Evolutionary conservation across 495 filamentous ascomycete genomes (phyloP).

Genomic region (Penicillium paradoxum): DNA sequence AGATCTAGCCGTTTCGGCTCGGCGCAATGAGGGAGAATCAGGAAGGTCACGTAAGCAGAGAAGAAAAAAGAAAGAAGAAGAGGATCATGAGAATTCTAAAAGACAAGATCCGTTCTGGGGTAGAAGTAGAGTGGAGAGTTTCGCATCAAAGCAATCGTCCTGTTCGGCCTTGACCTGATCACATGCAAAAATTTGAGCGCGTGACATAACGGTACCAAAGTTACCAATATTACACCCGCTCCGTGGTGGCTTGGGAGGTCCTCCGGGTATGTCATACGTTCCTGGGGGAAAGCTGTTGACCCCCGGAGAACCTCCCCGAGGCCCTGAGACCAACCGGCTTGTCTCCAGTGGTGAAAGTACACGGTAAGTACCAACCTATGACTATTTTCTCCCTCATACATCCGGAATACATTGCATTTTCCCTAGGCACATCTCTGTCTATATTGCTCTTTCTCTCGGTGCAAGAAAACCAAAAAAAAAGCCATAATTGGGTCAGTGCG

Average conservation of each 20-base stretch:
- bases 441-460: neutral
- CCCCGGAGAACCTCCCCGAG: conserved; percentile 11
- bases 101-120: conserved; percentile 3
- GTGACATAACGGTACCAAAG: conserved; percentile 33
- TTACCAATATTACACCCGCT: conserved; percentile 18
- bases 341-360: neutral
- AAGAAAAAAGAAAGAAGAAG: neutral
- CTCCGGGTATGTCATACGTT: neutral
- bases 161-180: conserved; percentile 25
- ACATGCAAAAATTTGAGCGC: conserved; percentile 36
- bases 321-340: conserved; percentile 1
- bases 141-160: conserved; percentile 5
- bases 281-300: conserved; percentile 5
- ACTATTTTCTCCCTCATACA: neutral
- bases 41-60: neutral
- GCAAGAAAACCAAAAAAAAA: neutral
- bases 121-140: conserved; percentile 9
- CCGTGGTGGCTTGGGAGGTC: conserved; percentile 1
- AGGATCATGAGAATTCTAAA: conserved; percentile 1
- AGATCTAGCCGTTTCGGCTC: neutral
- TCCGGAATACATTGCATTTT: neutral
- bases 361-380: neutral
- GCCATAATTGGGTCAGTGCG: conserved; percentile 3
- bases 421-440: neutral
- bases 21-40: neutral